Evolutionary conservation across 2,329 filamentous ascomycete species (phyloP).

Genomic region (Ceratocystis alfenasii): DNA sequence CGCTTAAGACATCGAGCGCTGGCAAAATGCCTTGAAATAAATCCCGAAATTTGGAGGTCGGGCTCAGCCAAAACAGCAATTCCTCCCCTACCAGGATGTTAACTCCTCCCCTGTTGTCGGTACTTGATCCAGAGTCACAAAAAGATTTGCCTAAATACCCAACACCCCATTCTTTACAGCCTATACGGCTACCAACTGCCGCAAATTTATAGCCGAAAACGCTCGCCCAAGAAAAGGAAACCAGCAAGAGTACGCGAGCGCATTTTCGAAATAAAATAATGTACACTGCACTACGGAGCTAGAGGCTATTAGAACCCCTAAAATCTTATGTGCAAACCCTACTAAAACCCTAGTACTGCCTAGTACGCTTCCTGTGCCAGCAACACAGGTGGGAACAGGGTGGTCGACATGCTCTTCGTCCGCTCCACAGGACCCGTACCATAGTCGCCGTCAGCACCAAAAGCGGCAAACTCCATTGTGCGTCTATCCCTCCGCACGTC

Average conservation of each 20-base stretch:
- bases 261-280: not conserved
- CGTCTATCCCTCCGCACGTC: slow-evolving; percentile 55
- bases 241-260: not conserved
- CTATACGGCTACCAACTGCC: not conserved
- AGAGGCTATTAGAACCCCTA: not conserved
- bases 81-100: not conserved
- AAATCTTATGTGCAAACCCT: not conserved
- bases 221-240: not conserved
- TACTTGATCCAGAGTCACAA: not conserved
- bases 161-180: not conserved
- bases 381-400: slow-evolving; percentile 17
- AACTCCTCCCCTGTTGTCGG: not conserved
- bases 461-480: slow-evolving; percentile 47
- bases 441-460: slow-evolving; percentile 58
- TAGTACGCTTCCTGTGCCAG: slow-evolving; percentile 17
- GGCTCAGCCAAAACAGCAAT: not conserved
- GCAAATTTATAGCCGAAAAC: not conserved
- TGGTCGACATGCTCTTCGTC: slow-evolving; percentile 11
- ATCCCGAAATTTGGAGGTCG: not conserved
- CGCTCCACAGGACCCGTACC: slow-evolving; percentile 34
- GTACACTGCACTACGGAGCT: not conserved
- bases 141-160: not conserved
- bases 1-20: not conserved
- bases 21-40: not conserved
- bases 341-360: not conserved